Base-by-base conservation (phyloP, 2,329 filamentous ascomycete genomes). In the Ceratocystis albifundus region DNA sequence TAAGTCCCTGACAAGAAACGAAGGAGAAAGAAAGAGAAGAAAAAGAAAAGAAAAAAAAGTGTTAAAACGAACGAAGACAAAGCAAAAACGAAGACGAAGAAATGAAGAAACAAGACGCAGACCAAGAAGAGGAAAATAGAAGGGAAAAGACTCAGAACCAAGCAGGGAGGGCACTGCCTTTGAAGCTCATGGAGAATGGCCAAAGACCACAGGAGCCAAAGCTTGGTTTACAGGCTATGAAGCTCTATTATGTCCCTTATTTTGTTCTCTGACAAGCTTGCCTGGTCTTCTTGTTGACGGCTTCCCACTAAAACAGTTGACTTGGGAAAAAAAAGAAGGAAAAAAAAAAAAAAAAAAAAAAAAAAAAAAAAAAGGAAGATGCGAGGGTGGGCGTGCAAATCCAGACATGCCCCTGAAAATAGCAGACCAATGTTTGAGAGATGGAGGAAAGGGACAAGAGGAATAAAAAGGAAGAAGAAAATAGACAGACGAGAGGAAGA, bases 21-120 rank as follows among this genome's bases (percentile, higher is more conserved):
- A 32, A 59, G 32, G 53, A 36, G 30, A 25, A 50, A n/a, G 44
- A 64, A 57, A 28, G n/a, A n/a, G n/a, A n/a, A n/a, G n/a, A n/a
- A n/a, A n/a, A n/a, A n/a, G n/a, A n/a, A n/a, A n/a, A n/a, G n/a
- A n/a, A 64, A 64, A 57, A 65, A 32, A 32, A 30, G 20, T 44
- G 12, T 10, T 20, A 59, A 59, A 57, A 65, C 20, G 50, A 65
- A 50, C 8, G 50, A 69, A 66, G 59, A 62, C 61, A 61, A 59
- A 65, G 44, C 36, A 41, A 48, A 62, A 62, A 62, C 50, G 57
- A 10, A 61, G 64, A 62, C 50, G 57, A 10, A 61, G 64, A 66
- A 66, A 65, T 64, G 61, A 65, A 63, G 53, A 61, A 44, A 48
- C 55, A n/a, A 32, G 32, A 48, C 66, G 66, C 61, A 53, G 66